Conservation (phyloP, 805 yeast genomes). For the Candida yuanshanica region DNA sequence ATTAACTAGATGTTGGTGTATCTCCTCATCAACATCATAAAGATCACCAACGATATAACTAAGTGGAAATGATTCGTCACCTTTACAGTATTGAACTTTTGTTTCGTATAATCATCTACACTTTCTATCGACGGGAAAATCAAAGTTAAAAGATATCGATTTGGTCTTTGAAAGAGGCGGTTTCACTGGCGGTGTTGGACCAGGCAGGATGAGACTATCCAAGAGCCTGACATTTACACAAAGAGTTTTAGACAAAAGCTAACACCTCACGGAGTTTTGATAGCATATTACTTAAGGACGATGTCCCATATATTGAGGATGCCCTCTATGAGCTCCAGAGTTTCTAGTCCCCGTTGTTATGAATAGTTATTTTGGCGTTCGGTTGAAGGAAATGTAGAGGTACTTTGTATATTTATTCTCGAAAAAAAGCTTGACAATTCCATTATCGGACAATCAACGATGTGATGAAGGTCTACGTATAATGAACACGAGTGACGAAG, state of each 20-base stretch:
- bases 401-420: too few relatives aligned
- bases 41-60: conserved; percentile 44
- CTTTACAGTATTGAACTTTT: conserved; percentile 45
- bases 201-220: neutral
- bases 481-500: too few relatives aligned
- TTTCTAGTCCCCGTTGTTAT: too few relatives aligned
- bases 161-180: conserved; percentile 10
- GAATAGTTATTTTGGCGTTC: too few relatives aligned
- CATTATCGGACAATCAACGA: too few relatives aligned
- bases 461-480: too few relatives aligned
- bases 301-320: too few relatives aligned
- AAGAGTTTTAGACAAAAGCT: neutral
- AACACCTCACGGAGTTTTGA: neutral
- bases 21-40: conserved; percentile 63
- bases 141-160: conserved; percentile 13
- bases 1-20: conserved; percentile 54
- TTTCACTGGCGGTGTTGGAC: conserved; percentile 3
- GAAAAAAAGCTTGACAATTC: too few relatives aligned
- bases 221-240: neutral
- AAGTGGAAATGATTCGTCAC: conserved; percentile 55
- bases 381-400: too few relatives aligned
- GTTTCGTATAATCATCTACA: conserved; percentile 40
- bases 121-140: conserved; percentile 57
- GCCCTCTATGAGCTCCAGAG: too few relatives aligned
- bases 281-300: too few relatives aligned